Evolutionary conservation across 2,329 filamentous ascomycete species (phyloP), one percentile per base, ranked within the genome.

Genomic region (Pyrenophora tritici-repentis): DNA sequence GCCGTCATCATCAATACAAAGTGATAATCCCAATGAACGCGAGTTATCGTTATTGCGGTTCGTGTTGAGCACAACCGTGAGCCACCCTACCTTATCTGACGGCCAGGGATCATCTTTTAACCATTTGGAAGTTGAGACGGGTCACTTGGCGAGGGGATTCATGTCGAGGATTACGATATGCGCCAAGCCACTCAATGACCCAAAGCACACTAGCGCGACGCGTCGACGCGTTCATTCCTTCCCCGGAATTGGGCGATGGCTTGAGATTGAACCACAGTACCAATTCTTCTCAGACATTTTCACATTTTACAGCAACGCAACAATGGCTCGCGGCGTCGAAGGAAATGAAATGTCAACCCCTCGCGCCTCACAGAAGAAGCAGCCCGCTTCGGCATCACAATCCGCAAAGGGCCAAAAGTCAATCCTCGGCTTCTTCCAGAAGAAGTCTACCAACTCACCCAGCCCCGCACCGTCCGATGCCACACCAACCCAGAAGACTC

Each of bases 341-440:
- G 76, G 76, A 16, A 78, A 78, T 63, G 75, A 78, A 49, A 74
- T 79, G 61, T 71, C 74, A 29, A 79, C 76, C 1, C 76, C 76
- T 40, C 68, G 70, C 32, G 52, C 76, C 33, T 74, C 75, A 43
- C 71, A 75, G 42, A 78, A 76, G 66, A 82, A 83, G 63, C 69
- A 76, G 35, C 73, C 74, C 37, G 73, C 75, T 37, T 73, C 75
- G 10, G 63, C 50, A 24, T 74, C 79, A 9, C 81, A 82, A 53
- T 75, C 78, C 16, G 73, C 73, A 55, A 86, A 85, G 66, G 86
- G 83, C 65, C 86, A 90, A 68, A 81, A 80, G 70, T 89, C 87
- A 45, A 91, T 94, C 53, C 78, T 91, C 31, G 88, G 88, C 36
- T 94, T 94, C 80, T 93, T 93, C 67, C 81, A 87, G 60, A 91